Conservation (phyloP, 1,139 yeast species). For the Debaryomyces nepalensis region DNA sequence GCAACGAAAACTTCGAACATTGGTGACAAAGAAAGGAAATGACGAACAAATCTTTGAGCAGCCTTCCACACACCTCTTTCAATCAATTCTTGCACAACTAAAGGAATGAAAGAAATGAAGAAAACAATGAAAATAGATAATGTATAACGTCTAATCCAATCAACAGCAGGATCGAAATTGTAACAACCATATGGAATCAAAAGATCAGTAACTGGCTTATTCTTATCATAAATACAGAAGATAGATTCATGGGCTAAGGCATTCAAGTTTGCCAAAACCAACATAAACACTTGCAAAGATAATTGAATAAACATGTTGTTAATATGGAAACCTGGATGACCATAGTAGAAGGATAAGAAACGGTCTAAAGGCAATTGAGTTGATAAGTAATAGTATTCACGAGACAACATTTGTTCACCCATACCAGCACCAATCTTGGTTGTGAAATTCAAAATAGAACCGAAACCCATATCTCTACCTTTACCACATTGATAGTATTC, state of each 20-base stretch:
- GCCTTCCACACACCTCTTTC: slow-evolving; percentile 99
- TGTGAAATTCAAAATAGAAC: slow-evolving; percentile 96
- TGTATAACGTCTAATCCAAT: slow-evolving; percentile 97
- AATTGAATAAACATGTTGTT: slow-evolving; percentile 94
- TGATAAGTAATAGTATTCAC: slow-evolving; percentile 97
- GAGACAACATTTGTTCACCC: slow-evolving; percentile 99
- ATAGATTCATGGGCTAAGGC: slow-evolving; percentile 90
- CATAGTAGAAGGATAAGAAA: slow-evolving; percentile 96
- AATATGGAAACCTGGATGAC: slow-evolving; percentile 99
- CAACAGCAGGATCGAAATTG: slow-evolving; percentile 85
- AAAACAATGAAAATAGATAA: slow-evolving; percentile 97
- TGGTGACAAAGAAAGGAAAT: slow-evolving; percentile 88
- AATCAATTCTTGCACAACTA: slow-evolving; percentile 94
- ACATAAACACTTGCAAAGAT: slow-evolving; percentile 90
- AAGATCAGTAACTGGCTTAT: slow-evolving; percentile 85
- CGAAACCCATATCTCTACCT: slow-evolving; percentile 99
- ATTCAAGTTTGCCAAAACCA: slow-evolving; percentile 90
- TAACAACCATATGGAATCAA: slow-evolving; percentile 92
- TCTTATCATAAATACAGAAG: slow-evolving; percentile 79
- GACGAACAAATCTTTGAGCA: slow-evolving; percentile 87
- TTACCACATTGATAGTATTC: slow-evolving; percentile 99
- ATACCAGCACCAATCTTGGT: slow-evolving; percentile 99
- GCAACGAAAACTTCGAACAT: slow-evolving; percentile 98
- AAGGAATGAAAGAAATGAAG: slow-evolving; percentile 95
- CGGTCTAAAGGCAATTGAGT: slow-evolving; percentile 97